phyloP scores from a whole-genome alignment of 345 rosid genomes.

The Eucalyptus globulus region DNA sequence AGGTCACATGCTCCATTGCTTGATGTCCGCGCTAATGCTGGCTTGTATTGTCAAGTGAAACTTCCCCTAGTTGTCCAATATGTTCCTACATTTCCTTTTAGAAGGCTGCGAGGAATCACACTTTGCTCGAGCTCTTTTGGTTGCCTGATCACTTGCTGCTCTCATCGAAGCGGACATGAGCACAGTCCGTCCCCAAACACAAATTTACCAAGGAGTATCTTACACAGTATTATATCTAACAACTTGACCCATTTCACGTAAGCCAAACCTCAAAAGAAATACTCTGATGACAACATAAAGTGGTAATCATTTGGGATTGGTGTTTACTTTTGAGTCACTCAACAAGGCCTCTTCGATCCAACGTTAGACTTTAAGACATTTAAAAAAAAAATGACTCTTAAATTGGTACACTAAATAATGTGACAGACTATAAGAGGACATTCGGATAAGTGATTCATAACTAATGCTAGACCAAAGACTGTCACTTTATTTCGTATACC shows the following conservation, averaged over 20 bases:
- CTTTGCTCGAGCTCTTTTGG: too few relatives aligned
- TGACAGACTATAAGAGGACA: neutral
- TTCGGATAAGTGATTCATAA: neutral
- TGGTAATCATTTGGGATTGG: neutral
- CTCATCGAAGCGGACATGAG: neutral
- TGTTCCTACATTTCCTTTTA: too few relatives aligned
- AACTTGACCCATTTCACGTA: rapidly evolving
- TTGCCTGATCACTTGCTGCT: too few relatives aligned
- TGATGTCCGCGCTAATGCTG: neutral
- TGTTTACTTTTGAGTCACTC: neutral
- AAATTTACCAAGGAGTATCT: neutral
- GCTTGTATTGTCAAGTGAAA: neutral
- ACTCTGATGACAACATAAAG: neutral
- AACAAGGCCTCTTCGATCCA: rapidly evolving
- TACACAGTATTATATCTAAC: neutral
- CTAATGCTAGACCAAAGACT: neutral
- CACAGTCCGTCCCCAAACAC: neutral
- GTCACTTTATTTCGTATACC: neutral
- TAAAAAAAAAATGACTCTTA: neutral
- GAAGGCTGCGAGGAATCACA: too few relatives aligned
- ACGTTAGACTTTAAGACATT: neutral
- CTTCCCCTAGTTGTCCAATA: neutral
- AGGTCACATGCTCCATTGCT: neutral
- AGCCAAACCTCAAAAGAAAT: neutral
- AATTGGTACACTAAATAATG: neutral